Evolutionary conservation across 495 filamentous ascomycete genomes (phyloP).

Genomic region (Penicillium robsamsonii): DNA sequence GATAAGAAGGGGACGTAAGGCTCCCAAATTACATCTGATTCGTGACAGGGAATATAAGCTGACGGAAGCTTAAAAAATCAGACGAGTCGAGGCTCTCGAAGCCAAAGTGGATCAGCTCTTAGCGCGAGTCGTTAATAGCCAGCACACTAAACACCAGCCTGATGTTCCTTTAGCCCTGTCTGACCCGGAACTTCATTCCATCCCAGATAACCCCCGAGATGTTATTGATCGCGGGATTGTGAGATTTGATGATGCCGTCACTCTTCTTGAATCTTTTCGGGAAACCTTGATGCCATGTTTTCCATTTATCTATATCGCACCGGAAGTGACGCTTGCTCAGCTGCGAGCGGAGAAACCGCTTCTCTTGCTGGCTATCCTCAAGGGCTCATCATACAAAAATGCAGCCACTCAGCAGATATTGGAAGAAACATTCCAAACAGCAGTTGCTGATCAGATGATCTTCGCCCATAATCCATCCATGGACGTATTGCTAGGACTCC

Average conservation of each 20-base stretch:
- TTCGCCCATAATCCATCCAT: constrained; percentile 9
- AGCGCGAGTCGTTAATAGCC: constrained; percentile 12
- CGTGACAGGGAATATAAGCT: constrained; percentile 9
- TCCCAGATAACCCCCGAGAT: constrained; percentile 7
- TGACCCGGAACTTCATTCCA: not conserved
- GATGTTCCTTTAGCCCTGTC: not conserved
- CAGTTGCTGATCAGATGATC: constrained; percentile 4
- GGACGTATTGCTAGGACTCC: constrained; percentile 1
- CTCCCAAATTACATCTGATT: constrained; percentile 5
- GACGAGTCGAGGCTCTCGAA: constrained; percentile 19
- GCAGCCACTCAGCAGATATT: constrained; percentile 10
- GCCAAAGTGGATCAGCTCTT: constrained; percentile 22
- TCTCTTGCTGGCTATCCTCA: constrained; percentile 20
- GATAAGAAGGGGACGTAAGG: constrained; percentile 19
- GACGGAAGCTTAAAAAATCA: not conserved
- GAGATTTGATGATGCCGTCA: constrained; percentile 11
- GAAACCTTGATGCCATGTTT: constrained; percentile 11
- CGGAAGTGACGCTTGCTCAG: constrained; percentile 11
- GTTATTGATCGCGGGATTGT: constrained; percentile 17
- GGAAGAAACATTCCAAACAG: constrained; percentile 11
- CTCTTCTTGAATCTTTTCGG: not conserved
- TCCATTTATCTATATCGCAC: constrained; percentile 17
- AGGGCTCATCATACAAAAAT: constrained; percentile 15
- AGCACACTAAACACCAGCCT: not conserved
- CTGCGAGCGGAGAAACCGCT: constrained; percentile 21